Evolutionary conservation across 208 protist species (phyloP).

Genomic region (Crithidia expoeki): DNA sequence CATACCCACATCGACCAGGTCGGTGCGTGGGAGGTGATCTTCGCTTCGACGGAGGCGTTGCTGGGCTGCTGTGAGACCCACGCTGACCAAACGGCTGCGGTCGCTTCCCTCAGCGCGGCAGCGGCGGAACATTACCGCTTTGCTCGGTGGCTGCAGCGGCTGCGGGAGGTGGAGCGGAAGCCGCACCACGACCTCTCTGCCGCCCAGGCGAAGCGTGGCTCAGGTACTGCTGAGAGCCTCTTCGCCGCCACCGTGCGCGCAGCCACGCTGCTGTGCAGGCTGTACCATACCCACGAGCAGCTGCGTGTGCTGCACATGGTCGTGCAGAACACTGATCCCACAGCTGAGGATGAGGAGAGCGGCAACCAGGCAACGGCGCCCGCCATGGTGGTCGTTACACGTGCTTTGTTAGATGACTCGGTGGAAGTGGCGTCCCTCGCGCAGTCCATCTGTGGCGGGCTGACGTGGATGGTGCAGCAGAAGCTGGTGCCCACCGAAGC

Average conservation of each 20-base stretch:
- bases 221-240: conserved; percentile 72
- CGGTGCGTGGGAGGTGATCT: conserved; percentile 69
- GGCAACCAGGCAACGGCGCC: background rate
- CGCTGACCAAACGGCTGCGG: conserved; percentile 29
- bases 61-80: conserved; percentile 52
- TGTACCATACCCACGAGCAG: conserved; percentile 50
- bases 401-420: conserved; percentile 47
- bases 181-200: conserved; percentile 86
- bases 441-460: conserved; percentile 52
- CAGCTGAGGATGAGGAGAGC: conserved; percentile 5
- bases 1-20: conserved; percentile 77
- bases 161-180: conserved; percentile 81
- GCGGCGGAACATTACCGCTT: conserved; percentile 72
- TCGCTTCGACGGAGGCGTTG: conserved; percentile 67
- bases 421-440: conserved; percentile 55
- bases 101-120: conserved; percentile 33
- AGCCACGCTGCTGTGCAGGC: conserved; percentile 35
- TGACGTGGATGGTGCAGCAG: conserved; percentile 67
- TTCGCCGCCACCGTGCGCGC: conserved; percentile 56
- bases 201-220: conserved; percentile 80
- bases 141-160: conserved; percentile 81
- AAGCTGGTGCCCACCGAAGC: conserved; percentile 33
- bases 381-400: background rate
- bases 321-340: conserved; percentile 28
- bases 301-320: conserved; percentile 41